Percentiles rank a stretch among this genome's conserved stretches.
These are phyloP conservation scores for Magnolia changhungtana DNA, from an alignment of 164 flowering plant genomes.

Conservation along the genomic window DNA sequence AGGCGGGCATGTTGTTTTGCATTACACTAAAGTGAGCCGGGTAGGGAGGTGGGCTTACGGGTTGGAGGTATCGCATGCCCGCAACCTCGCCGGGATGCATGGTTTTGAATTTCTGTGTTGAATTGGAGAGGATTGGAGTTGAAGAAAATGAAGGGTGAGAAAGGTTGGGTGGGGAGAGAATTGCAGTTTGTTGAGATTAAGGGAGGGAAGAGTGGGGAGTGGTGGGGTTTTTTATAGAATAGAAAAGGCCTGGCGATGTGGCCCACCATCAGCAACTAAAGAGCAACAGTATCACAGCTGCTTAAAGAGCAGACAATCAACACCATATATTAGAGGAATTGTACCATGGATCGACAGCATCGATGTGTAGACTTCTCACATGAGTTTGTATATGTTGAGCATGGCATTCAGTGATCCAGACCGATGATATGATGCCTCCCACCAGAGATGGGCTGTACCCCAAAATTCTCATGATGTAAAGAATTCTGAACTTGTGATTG, in stretches of 20 bases:
- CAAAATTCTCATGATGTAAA: too few relatives aligned
- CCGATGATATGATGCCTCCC: too few relatives aligned
- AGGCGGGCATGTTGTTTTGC: slow-evolving; percentile 31
- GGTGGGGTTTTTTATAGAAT: slow-evolving; percentile 37
- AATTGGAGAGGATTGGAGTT: background rate
- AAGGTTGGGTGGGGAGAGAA: background rate
- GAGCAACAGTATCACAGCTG: slow-evolving; percentile 26
- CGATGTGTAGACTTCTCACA: too few relatives aligned
- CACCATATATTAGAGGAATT: slow-evolving; percentile 1
- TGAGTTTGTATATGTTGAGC: too few relatives aligned
- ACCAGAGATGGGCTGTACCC: too few relatives aligned
- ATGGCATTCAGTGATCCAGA: too few relatives aligned
- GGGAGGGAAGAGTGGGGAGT: slow-evolving; percentile 10
- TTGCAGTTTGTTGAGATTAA: slow-evolving; percentile 8
- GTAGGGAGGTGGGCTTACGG: slow-evolving; percentile 25
- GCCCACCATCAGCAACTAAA: slow-evolving; percentile 32
- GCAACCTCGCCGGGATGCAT: slow-evolving; percentile 38
- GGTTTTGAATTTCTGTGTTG: slow-evolving; percentile 4
- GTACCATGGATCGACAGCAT: too few relatives aligned
- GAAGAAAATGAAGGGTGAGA: background rate
- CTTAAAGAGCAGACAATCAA: slow-evolving; percentile 27
- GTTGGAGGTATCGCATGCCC: slow-evolving; percentile 31
- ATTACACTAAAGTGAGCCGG: slow-evolving; percentile 25
- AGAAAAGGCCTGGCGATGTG: slow-evolving; percentile 25
- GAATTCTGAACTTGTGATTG: too few relatives aligned